phyloP scores from a whole-genome alignment of 495 filamentous ascomycete genomes.

The Patellaria atrata region DNA sequence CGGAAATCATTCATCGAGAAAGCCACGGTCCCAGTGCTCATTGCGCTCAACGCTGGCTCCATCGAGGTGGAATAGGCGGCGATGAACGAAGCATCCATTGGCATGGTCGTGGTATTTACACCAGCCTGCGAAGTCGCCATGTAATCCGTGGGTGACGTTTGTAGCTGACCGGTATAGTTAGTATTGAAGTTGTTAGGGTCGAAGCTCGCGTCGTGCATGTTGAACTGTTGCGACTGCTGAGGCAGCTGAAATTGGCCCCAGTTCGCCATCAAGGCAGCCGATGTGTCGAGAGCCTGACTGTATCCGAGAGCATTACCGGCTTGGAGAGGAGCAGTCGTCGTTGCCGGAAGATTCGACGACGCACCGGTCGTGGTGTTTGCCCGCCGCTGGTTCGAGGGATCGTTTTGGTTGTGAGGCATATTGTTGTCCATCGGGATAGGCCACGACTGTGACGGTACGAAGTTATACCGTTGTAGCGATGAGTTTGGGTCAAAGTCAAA shows the following conservation, averaged over 20 bases:
- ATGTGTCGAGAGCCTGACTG: constrained; percentile 5
- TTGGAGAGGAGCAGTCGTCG: constrained; percentile 9
- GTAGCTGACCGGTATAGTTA: constrained; percentile 10
- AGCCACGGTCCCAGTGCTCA: constrained; percentile 4
- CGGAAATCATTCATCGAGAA: constrained; percentile 13
- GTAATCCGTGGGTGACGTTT: constrained; percentile 19
- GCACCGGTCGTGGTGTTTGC: constrained; percentile 5
- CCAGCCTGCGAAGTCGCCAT: constrained; percentile 13
- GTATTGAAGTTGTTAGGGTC: constrained; percentile 3
- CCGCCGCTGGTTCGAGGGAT: constrained; percentile 9
- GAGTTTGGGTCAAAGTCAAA: constrained; percentile 7
- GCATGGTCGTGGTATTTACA: constrained; percentile 10
- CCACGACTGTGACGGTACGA: constrained; percentile 12
- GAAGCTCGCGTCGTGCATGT: constrained; percentile 6
- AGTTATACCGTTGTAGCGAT: not conserved
- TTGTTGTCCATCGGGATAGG: constrained; percentile 13
- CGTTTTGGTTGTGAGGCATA: constrained; percentile 15
- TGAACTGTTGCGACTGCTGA: constrained; percentile 6
- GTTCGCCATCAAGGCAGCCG: constrained; percentile 6
- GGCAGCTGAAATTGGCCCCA: constrained; percentile 9
- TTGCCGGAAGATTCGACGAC: not conserved
- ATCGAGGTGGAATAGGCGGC: constrained; percentile 10
- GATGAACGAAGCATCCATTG: constrained; percentile 3
- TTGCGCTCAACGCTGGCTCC: constrained; percentile 14
- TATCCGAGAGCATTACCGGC: constrained; percentile 7